Evolutionary conservation across 169 alveolate genomes (phyloP), one percentile per base, ranked within the genome.

Genomic region (Cryptosporidium meleagridis): DNA sequence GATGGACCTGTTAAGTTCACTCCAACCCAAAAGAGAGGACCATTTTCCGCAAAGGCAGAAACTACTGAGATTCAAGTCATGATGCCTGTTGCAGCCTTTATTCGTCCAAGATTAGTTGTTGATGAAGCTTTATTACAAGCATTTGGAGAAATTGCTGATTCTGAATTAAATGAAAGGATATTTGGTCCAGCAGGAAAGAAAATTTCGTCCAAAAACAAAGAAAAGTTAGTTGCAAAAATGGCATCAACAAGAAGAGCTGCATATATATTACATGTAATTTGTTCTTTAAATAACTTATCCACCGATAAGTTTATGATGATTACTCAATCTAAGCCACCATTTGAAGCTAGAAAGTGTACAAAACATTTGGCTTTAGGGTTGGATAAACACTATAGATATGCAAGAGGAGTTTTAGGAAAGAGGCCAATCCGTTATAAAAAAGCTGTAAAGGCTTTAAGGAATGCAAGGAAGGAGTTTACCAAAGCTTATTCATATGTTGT

Each of bases 321-420:
- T 4, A 65, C 68, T 18, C 89, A 80, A 16, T 41, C 73, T 10
- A 80, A 80, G 21, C 75, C 89, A 62, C 89, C 89, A 37, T 80
- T 23, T 65, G 89, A 80, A 75, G 89, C 89, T n/a, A 80, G 89
- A 65, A 80, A 80, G 75, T 80, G 89, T 35, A 80, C 89, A 41
- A 80, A 80, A 23, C 89, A 80, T 26, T 39, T 80, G 16, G 59
- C 89, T 29, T 31, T 80, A 29, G 89, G 89, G 3, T 80, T 80
- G 55, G 89, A 80, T 41, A 80, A 80, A 41, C 62, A 80, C 29
- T 80, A 80, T 67, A 80, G 89, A 26, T 80, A 62, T 80, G 89
- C 89, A 62, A 80, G 89, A 65, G 75, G 89, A 41, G 80, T 80
- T 16, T 29, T 80, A 31, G 89, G 89, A n/a, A 80, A 80, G 23